Percentiles rank a stretch among this genome's conserved stretches.
phyloP scores from a whole-genome alignment of 2,329 filamentous ascomycete genomes.

The Hymenoscyphus occultus region DNA sequence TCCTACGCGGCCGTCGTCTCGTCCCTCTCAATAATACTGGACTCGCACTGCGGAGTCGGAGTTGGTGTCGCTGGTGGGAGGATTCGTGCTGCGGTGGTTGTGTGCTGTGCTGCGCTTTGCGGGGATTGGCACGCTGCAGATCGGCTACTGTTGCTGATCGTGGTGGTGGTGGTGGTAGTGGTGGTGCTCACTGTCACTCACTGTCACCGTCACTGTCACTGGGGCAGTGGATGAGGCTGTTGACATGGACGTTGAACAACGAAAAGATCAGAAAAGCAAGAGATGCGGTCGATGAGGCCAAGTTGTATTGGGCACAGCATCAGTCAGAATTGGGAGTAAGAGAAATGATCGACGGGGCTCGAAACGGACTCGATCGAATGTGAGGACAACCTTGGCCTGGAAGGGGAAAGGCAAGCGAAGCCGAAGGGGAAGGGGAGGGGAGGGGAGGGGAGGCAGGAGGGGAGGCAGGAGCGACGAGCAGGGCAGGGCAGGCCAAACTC shows the following conservation, averaged over 20 bases:
- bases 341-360: not conserved
- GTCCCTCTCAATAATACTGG: not conserved
- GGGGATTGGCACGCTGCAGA: constrained; percentile 5
- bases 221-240: not conserved
- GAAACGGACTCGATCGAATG: constrained; percentile 5
- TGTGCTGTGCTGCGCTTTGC: not conserved
- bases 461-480: not conserved
- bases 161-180: too few species aligned
- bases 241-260: not conserved
- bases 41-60: not conserved
- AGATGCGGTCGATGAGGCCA: constrained; percentile 1
- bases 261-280: not conserved
- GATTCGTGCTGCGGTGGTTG: not conserved
- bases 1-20: not conserved
- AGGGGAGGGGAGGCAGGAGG: not conserved
- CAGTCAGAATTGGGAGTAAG: not conserved
- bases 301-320: not conserved
- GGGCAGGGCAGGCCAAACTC: not conserved
- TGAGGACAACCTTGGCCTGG: constrained; percentile 1
- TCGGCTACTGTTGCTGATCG: not conserved
- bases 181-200: too few species aligned
- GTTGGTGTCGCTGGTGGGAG: constrained; percentile 1
- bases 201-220: not conserved
- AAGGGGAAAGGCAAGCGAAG: constrained; percentile 7
- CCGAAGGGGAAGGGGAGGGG: not conserved